phyloP scores from a whole-genome alignment of 352 stramenopile species.

The Proteromonas lacertae region DNA sequence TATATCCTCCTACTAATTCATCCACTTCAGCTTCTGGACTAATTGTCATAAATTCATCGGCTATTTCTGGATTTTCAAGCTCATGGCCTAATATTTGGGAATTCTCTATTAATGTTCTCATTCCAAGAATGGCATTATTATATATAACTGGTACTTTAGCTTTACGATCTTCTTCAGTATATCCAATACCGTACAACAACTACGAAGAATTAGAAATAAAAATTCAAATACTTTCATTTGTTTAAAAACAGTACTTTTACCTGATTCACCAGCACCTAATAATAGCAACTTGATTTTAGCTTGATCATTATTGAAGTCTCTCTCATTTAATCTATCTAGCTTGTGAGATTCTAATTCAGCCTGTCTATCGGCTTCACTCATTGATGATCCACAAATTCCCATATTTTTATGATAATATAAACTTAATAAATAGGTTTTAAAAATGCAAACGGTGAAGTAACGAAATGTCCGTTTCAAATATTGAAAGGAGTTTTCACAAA shows the following conservation, averaged over 20 bases:
- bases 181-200: conserved; percentile 27
- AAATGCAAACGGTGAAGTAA: too few species aligned
- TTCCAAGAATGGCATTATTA: conserved; percentile 46
- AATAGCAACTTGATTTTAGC: conserved; percentile 13
- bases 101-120: conserved; percentile 57
- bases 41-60: neutral
- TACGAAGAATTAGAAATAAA: too few species aligned
- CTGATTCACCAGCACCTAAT: conserved; percentile 15
- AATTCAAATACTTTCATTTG: conserved; percentile 35
- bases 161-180: conserved; percentile 39
- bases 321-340: too few species aligned
- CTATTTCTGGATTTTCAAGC: too few species aligned
- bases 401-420: too few species aligned
- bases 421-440: too few species aligned
- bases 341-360: too few species aligned
- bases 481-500: too few species aligned
- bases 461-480: too few species aligned
- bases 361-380: too few species aligned
- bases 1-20: conserved; percentile 2
- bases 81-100: too few species aligned
- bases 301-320: conserved; percentile 3
- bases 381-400: too few species aligned
- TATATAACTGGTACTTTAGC: conserved; percentile 46
- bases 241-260: conserved; percentile 20
- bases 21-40: neutral